Evolutionary conservation across 768 basidiomycete genomes (phyloP), one percentile per base, ranked within the genome.

Genomic region (Leccinum aurantiacum): DNA sequence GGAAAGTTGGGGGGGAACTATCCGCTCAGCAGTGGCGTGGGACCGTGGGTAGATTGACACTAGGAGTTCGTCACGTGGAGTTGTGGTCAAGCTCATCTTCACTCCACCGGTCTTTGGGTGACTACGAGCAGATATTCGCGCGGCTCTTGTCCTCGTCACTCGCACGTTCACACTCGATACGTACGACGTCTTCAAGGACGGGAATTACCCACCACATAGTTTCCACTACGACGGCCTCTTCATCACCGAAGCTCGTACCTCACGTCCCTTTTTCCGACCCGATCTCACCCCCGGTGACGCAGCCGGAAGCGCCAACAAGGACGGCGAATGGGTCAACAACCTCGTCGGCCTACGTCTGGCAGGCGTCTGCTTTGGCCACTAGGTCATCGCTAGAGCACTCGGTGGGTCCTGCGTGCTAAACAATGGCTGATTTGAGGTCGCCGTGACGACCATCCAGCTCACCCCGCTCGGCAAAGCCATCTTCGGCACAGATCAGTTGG

Each of bases 351-450:
- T 95, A 83, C 72, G 76, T 13, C 50, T 29, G 29, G 29, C 65
- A 91, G 89, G 93, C 1, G 90, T 97, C 54, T 98, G 95, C 73
- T 98, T 95, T 65, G 95, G 93, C 0, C 93, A 95, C 73, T 93
- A 95, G 64, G 87, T 93, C 66, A 66, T 96, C 60, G 82, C 87
- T 2, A 80, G 88, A 14, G 93, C 94, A 0, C 77, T 93, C 37
- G 94, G 90, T 10, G 88, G 85, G 9, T 71, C 80, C 60, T 88
- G 86, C 63, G 85, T 86, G 1, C 82, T 75, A 17, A 94, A 92
- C 67, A 69, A 71, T 19, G 82, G 81, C 2, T 79, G 74, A 35
- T 98, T 95, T 94, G 96, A 98, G 73, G 79, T 93, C 22, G 89
- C 94, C 3, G 84, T 87, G 3, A 90, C 88, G 1, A 73, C 78